These are phyloP conservation scores for Ichthyophthirius multifiliis DNA, from an alignment of 169 alveolate species.

Conservation along the genomic window DNA sequence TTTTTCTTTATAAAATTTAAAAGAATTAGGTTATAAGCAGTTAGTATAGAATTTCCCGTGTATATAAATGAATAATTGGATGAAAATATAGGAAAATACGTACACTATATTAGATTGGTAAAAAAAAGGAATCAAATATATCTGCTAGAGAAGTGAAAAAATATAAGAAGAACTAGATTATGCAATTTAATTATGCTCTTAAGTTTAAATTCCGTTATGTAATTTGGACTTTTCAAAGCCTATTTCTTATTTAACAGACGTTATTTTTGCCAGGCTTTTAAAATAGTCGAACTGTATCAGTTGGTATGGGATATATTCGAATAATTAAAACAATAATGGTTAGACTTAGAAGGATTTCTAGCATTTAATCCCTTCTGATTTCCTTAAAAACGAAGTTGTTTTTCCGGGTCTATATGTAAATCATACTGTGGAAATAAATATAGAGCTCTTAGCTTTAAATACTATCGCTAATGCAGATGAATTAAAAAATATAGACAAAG, in stretches of 20 bases:
- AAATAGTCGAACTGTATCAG: constrained; percentile 47
- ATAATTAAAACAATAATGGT: background rate
- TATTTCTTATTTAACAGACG: constrained; percentile 58
- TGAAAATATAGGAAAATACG: constrained; percentile 39
- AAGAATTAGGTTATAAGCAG: constrained; percentile 4
- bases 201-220: constrained; percentile 73
- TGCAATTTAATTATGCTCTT: constrained; percentile 53
- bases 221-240: constrained; percentile 62
- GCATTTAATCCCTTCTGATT: constrained; percentile 31
- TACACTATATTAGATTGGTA: constrained; percentile 83
- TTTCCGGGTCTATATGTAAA: constrained; percentile 72
- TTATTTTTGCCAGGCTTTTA: constrained; percentile 65
- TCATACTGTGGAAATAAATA: constrained; percentile 72
- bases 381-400: constrained; percentile 53
- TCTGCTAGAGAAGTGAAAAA: constrained; percentile 39
- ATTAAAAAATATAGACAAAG: constrained; percentile 71
- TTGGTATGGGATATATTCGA: background rate
- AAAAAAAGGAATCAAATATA: constrained; percentile 52
- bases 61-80: constrained; percentile 22
- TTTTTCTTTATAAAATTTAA: background rate
- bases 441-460: constrained; percentile 60
- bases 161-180: constrained; percentile 42
- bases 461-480: constrained; percentile 75
- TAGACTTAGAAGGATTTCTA: constrained; percentile 63
- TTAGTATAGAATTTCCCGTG: constrained; percentile 37